phyloP scores from a whole-genome alignment of 805 yeast species.

The Scheffersomyces coipomensis region DNA sequence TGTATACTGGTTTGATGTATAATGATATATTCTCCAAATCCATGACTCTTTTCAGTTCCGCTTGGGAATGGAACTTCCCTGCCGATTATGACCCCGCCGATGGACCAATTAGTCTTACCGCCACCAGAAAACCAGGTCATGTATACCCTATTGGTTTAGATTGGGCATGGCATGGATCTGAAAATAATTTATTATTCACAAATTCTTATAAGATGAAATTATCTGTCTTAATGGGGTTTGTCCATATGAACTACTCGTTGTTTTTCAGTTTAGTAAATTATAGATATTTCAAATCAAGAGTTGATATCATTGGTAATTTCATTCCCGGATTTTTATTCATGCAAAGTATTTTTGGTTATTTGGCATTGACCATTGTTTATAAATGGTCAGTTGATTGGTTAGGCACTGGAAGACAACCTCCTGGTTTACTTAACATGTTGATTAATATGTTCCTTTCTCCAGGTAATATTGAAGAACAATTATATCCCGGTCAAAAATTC shows the following conservation, averaged over 20 bases:
- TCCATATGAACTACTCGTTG: conserved; percentile 72
- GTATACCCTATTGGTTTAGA: conserved; percentile 66
- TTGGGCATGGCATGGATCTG: conserved; percentile 80
- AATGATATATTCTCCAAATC: conserved; percentile 72
- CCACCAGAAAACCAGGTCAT: conserved; percentile 40
- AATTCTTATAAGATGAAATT: conserved; percentile 78
- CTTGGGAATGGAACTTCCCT: conserved; percentile 74
- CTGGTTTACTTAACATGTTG: conserved; percentile 71
- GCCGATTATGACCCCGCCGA: conserved; percentile 57
- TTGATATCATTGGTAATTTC: conserved; percentile 71
- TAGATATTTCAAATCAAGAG: conserved; percentile 52
- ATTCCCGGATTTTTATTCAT: conserved; percentile 72
- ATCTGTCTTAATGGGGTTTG: conserved; percentile 72
- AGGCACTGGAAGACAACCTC: conserved; percentile 60
- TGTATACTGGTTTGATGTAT: conserved; percentile 72
- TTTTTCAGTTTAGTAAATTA: conserved; percentile 67
- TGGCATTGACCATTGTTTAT: conserved; percentile 63
- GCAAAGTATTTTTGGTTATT: conserved; percentile 75
- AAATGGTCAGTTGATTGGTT: conserved; percentile 78
- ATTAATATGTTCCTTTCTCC: conserved; percentile 76
- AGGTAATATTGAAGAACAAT: conserved; percentile 62
- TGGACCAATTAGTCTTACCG: conserved; percentile 51
- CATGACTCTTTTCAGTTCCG: conserved; percentile 63
- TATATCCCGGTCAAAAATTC: conserved; percentile 62
- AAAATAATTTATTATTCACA: conserved; percentile 64